Conservation (phyloP, 192 early-diverging fungal species). For the Linderina pennispora region DNA sequence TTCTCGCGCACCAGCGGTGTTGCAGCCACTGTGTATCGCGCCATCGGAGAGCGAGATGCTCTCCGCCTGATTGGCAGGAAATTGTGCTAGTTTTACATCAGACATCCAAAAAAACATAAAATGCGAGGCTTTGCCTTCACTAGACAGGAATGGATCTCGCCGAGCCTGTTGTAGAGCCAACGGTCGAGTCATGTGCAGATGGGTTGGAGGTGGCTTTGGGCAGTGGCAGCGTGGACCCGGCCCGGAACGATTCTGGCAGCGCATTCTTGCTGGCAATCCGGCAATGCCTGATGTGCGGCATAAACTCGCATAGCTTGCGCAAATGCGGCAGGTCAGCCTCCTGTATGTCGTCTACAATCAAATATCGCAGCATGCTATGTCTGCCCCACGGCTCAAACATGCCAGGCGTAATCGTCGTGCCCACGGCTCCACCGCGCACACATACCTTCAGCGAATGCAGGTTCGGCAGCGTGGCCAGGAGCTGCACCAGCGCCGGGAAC, state of each 20-base stretch:
- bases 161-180: too few species aligned
- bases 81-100: too few species aligned
- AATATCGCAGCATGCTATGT: constrained; percentile 31
- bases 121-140: too few species aligned
- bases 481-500: constrained; percentile 43
- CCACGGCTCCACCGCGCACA: constrained; percentile 28
- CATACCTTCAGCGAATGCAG: constrained; percentile 36
- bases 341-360: constrained; percentile 41
- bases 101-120: too few species aligned
- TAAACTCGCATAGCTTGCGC: constrained; percentile 42
- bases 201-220: too few species aligned
- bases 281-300: constrained; percentile 44
- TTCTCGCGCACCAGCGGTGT: too few species aligned
- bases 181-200: too few species aligned
- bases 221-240: too few species aligned
- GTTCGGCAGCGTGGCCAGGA: constrained; percentile 35
- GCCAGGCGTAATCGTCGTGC: constrained; percentile 27
- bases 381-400: constrained; percentile 51
- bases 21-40: not conserved
- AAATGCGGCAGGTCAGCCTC: constrained; percentile 36
- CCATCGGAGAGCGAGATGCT: too few species aligned
- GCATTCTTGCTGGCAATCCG: constrained; percentile 24
- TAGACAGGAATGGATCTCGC: too few species aligned
- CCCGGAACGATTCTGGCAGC: not conserved
- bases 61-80: too few species aligned